Percentiles rank a stretch among this genome's conserved stretches.
Evolutionary conservation across 306 rosid species (phyloP).

Genomic region (Glycine soja): DNA sequence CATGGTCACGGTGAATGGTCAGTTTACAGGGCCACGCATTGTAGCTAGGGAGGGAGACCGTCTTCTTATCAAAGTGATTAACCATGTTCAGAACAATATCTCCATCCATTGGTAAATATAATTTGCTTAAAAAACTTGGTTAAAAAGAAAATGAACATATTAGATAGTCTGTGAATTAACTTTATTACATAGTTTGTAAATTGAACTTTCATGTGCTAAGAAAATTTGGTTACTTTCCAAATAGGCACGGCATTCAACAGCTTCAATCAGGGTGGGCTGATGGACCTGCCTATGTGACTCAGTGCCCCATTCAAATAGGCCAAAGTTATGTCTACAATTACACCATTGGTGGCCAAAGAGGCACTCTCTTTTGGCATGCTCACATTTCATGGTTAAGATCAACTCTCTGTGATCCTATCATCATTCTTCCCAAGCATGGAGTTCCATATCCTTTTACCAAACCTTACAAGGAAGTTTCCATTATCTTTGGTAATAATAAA

Average conservation of each 20-base stretch:
- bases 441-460: conserved; percentile 55
- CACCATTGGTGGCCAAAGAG: conserved; percentile 68
- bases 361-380: conserved; percentile 78
- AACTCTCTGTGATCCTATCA: conserved; percentile 63
- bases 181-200: neutral
- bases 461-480: conserved; percentile 57
- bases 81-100: neutral
- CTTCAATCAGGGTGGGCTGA: conserved; percentile 69
- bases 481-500: conserved; percentile 47
- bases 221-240: conserved; percentile 14
- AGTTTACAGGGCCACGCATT: neutral
- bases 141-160: neutral
- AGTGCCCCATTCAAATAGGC: conserved; percentile 73
- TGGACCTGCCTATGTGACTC: conserved; percentile 73
- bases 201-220: conserved; percentile 4
- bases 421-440: conserved; percentile 64
- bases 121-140: neutral
- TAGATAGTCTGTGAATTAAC: neutral
- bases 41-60: conserved; percentile 3
- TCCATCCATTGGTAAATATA: conserved; percentile 27
- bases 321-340: conserved; percentile 70
- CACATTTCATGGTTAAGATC: conserved; percentile 75
- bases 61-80: neutral
- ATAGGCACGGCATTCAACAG: conserved; percentile 48
- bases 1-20: conserved; percentile 5